Base-by-base conservation (phyloP, 2,329 filamentous ascomycete genomes). In the Aspergillus sergii region DNA sequence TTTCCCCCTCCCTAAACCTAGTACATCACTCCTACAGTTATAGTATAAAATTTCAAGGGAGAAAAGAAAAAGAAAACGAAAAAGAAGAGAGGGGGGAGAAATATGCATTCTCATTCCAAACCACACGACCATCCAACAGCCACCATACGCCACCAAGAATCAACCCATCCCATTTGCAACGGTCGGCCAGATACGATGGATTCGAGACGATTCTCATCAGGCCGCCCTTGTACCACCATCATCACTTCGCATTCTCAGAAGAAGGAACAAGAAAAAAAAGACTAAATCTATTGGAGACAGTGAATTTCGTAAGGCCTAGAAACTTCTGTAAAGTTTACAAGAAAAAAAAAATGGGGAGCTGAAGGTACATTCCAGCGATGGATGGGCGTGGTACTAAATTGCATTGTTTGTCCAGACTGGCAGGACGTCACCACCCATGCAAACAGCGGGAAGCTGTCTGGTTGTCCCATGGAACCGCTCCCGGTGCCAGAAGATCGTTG, bases 51-150 rank as follows among this genome's bases (percentile, higher is more conserved):
- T 26, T 74, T 88, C 1, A 28, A 62, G 23, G 30, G 16, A 12
- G 12, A 12, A 8, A 34, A 41, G 16, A 6, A 41, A 41, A n/a
- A 7, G 39, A 62, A 12, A 26, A 7, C 10, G 9, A 21, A 8
- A 36, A 19, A 39, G 8, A 9, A 55, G 21, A 55, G n/a, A 39
- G 30, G 21, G n/a, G n/a, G 11, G 19, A 14, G 55, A 54, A 53
- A 23, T 48, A 50, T 59, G 8, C 19, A 41, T 41, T n/a, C 39
- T 39, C 80, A 86, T 58, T 84, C 80, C 16, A 84, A 85, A 67
- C 86, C 85, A 0, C 84, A 87, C 64, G 84, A 87, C 64, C 84
- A 84, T 32, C 28, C 53, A 57, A 57, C 59, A 62, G 60, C 61
- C 61, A 65, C 54, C 43, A 43, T 58, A 57, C 61, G 61, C 59